A percentile compares a stretch with the other conserved stretches of the same genome.
Conservation (phyloP, 768 basidiomycete genomes). For the Amylocystis lapponica region DNA sequence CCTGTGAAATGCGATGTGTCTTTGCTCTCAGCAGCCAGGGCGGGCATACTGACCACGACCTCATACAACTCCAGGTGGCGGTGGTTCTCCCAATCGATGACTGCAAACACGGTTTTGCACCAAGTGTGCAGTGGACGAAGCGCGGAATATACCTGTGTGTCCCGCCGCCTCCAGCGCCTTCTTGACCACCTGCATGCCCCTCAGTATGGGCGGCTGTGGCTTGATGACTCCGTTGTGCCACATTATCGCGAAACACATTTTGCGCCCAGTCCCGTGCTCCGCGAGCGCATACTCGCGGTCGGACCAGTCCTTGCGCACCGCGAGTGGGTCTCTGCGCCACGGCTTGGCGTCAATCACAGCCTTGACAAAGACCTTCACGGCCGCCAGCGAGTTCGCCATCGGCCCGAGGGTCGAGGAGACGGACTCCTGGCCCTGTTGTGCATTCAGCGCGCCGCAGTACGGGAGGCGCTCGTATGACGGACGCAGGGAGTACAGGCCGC, state of each 20-base stretch:
- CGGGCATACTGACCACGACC: constrained; percentile 15
- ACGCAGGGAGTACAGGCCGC: constrained; percentile 65
- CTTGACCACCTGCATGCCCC: constrained; percentile 54
- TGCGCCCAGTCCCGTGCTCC: constrained; percentile 40
- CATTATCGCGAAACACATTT: constrained; percentile 51
- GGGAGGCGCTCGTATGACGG: constrained; percentile 69
- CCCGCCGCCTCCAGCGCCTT: constrained; percentile 55
- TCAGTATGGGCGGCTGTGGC: constrained; percentile 60
- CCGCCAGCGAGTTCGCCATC: constrained; percentile 49
- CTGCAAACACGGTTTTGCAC: constrained; percentile 31
- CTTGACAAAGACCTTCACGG: constrained; percentile 62
- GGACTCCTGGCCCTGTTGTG: constrained; percentile 67
- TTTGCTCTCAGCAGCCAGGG: not conserved
- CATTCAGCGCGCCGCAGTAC: constrained; percentile 59
- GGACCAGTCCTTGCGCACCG: constrained; percentile 42
- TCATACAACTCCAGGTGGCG: constrained; percentile 44
- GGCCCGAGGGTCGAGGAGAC: constrained; percentile 73
- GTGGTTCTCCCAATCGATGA: constrained; percentile 63
- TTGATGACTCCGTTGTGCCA: constrained; percentile 57
- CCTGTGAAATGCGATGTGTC: constrained; percentile 15
- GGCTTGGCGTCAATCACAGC: constrained; percentile 50
- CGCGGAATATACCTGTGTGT: constrained; percentile 46
- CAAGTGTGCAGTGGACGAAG: not conserved
- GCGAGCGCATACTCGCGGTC: constrained; percentile 38
- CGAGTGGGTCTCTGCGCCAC: constrained; percentile 52